Base-by-base conservation (phyloP, 768 basidiomycete genomes). In the Russula vinacea region DNA sequence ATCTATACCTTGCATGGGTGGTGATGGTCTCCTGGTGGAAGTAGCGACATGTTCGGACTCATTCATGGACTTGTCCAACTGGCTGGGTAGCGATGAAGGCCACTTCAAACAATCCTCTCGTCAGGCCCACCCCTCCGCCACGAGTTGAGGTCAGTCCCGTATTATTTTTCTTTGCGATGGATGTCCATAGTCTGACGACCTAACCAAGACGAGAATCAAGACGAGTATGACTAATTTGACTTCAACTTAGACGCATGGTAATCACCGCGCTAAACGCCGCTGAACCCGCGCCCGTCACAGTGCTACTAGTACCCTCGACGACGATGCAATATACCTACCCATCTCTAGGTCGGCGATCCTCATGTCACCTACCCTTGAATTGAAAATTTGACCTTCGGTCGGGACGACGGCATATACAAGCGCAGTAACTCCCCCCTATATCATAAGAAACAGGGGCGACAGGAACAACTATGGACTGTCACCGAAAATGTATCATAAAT, bases 161-260 rank as follows among this genome's bases (percentile, higher is more conserved):
- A 59, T 53, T 24, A 16, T 16, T 24, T 54, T 55, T 35, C 14
- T 40, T 45, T 29, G 24, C 13, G 33, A 6, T 10, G 52, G n/a
- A 32, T 40, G 1, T 40, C 13, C 39, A 35, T 39, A 7, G 10
- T 32, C 51, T 64, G 24, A 64, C 52, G 33, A 32, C 63, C 71
- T 5, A 82, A 82, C 44, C 81, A 80, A 51, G 83, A 84, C 69
- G 90, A 92, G 64, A 92, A 87, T 67, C 90, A 94, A 70, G 90
- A 92, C 61, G 85, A 88, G 58, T 93, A 85, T 67, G 84, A 80
- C 17, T 76, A 77, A 49, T 70, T 87, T 44, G 81, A 84, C 65
- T 74, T 87, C 54, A 84, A 88, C 59, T 77, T 85, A 22, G 76
- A 82, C 59, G 88, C 24, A 80, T 78, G 16, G 71, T 89, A 1